A percentile compares a stretch with the other conserved stretches of the same genome.
Evolutionary conservation across 495 filamentous ascomycete species (phyloP).

Genomic region (Penicillium cinerascens): DNA sequence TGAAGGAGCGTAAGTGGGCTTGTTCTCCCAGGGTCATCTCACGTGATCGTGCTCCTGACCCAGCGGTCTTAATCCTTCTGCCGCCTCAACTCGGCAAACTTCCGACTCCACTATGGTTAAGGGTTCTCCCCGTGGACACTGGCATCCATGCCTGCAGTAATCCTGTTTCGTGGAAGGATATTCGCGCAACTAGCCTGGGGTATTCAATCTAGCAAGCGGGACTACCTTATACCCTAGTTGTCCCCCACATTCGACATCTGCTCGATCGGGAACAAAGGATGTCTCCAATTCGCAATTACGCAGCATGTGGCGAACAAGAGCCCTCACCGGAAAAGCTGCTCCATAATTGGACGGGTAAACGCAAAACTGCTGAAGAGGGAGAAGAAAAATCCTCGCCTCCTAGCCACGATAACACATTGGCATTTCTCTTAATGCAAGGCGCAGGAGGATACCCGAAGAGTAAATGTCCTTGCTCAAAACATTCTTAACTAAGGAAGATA

Average conservation of each 20-base stretch:
- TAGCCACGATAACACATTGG: neutral
- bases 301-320: conserved; percentile 12
- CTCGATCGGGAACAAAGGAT: conserved; percentile 10
- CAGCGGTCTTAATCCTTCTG: neutral
- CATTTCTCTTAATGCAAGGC: neutral
- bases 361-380: neutral
- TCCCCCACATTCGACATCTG: conserved; percentile 14
- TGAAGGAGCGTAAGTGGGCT: neutral
- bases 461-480: neutral
- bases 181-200: conserved; percentile 2
- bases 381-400: neutral
- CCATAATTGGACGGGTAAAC: conserved; percentile 11
- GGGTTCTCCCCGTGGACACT: conserved; percentile 17
- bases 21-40: neutral
- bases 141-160: neutral
- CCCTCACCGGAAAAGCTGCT: conserved; percentile 8
- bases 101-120: conserved; percentile 21
- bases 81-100: conserved; percentile 9
- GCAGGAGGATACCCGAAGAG: neutral
- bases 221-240: conserved; percentile 2
- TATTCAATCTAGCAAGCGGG: conserved; percentile 10
- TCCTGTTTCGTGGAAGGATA: neutral
- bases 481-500: conserved; percentile 7
- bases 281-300: conserved; percentile 3
- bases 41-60: conserved; percentile 1